A percentile compares a stretch with the other conserved stretches of the same genome.
Conservation (phyloP, 2,329 filamentous ascomycete genomes). For the Leptosphaerulina australis region DNA sequence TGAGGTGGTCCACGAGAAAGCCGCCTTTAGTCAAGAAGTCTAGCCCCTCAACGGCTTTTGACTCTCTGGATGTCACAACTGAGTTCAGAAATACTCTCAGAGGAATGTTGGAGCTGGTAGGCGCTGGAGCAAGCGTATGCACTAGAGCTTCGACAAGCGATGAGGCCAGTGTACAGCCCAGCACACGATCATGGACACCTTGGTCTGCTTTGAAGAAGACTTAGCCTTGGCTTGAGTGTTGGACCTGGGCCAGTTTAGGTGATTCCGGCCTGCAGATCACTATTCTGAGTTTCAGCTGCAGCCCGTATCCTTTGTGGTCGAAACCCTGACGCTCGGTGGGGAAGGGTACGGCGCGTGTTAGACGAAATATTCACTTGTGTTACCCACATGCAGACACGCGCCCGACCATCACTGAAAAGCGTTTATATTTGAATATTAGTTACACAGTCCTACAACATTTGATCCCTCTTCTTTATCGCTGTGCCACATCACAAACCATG, state of each 20-base stretch:
- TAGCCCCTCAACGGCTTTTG: background rate
- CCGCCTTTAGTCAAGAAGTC: slow-evolving; percentile 1
- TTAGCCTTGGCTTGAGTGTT: background rate
- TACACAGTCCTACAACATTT: background rate
- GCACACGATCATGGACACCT: background rate
- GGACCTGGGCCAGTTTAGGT: background rate
- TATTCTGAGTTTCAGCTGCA: slow-evolving; percentile 1
- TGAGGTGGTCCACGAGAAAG: slow-evolving; percentile 25
- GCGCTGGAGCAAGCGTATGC: slow-evolving; percentile 6
- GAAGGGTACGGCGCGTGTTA: slow-evolving; percentile 12
- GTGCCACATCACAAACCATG: background rate
- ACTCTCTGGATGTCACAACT: slow-evolving; percentile 11
- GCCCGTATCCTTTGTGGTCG: slow-evolving; percentile 1
- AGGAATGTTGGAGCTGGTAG: slow-evolving; percentile 26
- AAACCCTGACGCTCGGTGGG: slow-evolving; percentile 4
- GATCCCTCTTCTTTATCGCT: background rate
- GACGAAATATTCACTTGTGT: slow-evolving; percentile 14
- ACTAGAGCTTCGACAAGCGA: background rate
- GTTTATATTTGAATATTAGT: background rate
- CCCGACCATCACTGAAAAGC: background rate
- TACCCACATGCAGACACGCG: slow-evolving; percentile 9
- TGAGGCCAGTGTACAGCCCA: background rate
- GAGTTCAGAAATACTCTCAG: slow-evolving; percentile 31
- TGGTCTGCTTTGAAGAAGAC: background rate
- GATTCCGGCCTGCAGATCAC: background rate